Base-by-base conservation (phyloP, 2,329 filamentous ascomycete genomes). In the Calonectria ilicicola region DNA sequence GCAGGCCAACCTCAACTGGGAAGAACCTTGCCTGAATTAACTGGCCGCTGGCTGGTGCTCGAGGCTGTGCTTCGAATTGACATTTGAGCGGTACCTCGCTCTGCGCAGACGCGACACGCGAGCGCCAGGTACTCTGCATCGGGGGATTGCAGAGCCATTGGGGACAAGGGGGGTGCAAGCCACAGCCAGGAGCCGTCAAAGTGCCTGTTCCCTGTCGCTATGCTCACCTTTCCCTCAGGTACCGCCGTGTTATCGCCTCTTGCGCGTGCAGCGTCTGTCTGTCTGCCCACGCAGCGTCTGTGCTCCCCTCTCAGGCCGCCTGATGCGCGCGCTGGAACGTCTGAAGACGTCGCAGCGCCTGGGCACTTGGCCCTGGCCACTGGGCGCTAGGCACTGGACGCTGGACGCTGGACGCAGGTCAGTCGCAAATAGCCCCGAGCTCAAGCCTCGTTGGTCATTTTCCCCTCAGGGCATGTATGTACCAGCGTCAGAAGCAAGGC, bases 301-400 rank as follows among this genome's bases (percentile, higher is more conserved):
- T 44, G 35, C 46, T n/a, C 32, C n/a, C 38, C 38, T 17, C 47
- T 42, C 27, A 44, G 47, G 35, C 64, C 32, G 42, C 44, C 17
- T 19, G 35, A 23, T 64, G 56, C 66, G 65, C 64, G 47, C 35
- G 53, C 53, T 60, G 53, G 53, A 60, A 60, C 53, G 53, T 60
- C 38, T 60, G 53, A 60, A 60, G 32, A 60, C 32, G 21, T 38
- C 32, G 35, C 32, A 14, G 23, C 32, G 53, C 53, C 53, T 56
- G 47, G 46, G 29, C 9, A 32, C 29, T 5, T 5, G 29, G 46
- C 40, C 7, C 26, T 32, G 44, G 29, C 7, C 44, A 29, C 56
- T 63, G 66, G 42, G 42, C 23, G 47, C 35, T 32, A 9, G n/a
- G n/a, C n/a, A n/a, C n/a, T n/a, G n/a, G n/a, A 56, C 38, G 10